phyloP scores from a whole-genome alignment of 257 asterid genomes.

The Mentha longifolia region DNA sequence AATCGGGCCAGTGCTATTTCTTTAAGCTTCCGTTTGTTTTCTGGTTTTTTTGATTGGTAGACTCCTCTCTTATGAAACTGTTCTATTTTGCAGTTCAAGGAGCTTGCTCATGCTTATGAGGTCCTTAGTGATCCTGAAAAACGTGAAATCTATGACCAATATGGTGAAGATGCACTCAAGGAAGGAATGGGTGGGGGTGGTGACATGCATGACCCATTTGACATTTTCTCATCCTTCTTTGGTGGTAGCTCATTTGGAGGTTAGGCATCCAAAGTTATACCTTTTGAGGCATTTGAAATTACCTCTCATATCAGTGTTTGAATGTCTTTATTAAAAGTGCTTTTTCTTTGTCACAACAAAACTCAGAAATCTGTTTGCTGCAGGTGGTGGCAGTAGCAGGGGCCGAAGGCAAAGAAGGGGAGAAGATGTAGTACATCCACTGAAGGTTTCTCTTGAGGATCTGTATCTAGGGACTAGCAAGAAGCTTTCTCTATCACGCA shows the following conservation, averaged over 20 bases:
- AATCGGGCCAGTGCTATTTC: neutral
- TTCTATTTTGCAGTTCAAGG: slow-evolving; percentile 54
- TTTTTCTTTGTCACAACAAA: neutral
- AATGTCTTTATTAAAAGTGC: neutral
- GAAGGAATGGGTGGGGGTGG: slow-evolving; percentile 65
- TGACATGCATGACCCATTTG: slow-evolving; percentile 58
- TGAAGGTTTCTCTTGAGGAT: slow-evolving; percentile 58
- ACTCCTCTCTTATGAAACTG: neutral
- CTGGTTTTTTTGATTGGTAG: neutral
- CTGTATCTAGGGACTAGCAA: slow-evolving; percentile 51
- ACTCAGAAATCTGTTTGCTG: neutral
- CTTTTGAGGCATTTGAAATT: neutral
- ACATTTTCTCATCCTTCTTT: slow-evolving; percentile 57
- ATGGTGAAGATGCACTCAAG: slow-evolving; percentile 66
- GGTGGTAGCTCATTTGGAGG: slow-evolving; percentile 57
- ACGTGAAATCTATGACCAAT: slow-evolving; percentile 59
- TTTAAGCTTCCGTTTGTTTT: neutral
- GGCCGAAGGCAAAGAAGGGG: slow-evolving; percentile 62
- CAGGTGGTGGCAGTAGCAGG: slow-evolving; percentile 62
- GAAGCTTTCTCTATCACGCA: slow-evolving; percentile 62
- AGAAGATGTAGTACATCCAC: slow-evolving; percentile 55
- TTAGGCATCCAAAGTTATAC: slow-evolving; percentile 4
- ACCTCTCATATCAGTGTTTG: neutral
- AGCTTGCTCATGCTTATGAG: slow-evolving; percentile 58
- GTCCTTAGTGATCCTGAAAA: slow-evolving; percentile 38